Evolutionary conservation across 768 basidiomycete genomes (phyloP), one percentile per base, ranked within the genome.

Genomic region (Gloeophyllum trabeum): DNA sequence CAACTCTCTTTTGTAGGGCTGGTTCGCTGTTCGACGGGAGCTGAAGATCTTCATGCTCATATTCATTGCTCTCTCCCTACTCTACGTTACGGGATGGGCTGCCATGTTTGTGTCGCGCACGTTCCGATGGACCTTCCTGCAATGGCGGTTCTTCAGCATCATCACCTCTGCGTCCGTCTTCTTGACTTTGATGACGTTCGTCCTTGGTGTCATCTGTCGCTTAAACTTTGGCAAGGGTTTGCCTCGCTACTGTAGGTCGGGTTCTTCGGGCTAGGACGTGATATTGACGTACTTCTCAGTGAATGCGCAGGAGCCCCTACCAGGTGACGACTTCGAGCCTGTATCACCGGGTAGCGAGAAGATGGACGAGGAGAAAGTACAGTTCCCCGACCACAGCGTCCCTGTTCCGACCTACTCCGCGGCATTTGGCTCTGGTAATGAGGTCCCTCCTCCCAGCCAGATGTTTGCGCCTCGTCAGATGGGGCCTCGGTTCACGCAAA

Each of bases 201-300:
- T 78, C 42, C 54, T 88, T 37, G 86, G 81, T 2, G 50, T 85
- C 25, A 48, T 79, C 46, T 87, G 84, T 55, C 70, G 77, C 25
- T 55, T 74, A 51, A 87, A 88, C 63, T 88, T 88, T 51, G 81
- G 79, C 44, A 84, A 81, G 57, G 85, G 85, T 19, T 63, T 89
- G 44, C 60, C 69, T 43, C 70, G 69, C 18, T 79, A 80, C 56
- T 61, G 84, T 87, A 48, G 62, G 82, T 61, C 23, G 20, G 46
- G 37, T 39, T 51, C 39, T 54, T 53, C 23, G 44, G 23, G 45
- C 7, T 10, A 46, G 24, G 22, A 24, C 13, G 26, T 14, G 39
- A 34, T 19, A 35, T 30, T 42, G 13, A 23, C 16, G 18, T 40
- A 4, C 24, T 43, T 26, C 26, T 24, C 38, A 85, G 81, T 85